Evolutionary conservation across 768 basidiomycete genomes (phyloP), one percentile per base, ranked within the genome.

Genomic region (Cystofilobasidium ferigula): DNA sequence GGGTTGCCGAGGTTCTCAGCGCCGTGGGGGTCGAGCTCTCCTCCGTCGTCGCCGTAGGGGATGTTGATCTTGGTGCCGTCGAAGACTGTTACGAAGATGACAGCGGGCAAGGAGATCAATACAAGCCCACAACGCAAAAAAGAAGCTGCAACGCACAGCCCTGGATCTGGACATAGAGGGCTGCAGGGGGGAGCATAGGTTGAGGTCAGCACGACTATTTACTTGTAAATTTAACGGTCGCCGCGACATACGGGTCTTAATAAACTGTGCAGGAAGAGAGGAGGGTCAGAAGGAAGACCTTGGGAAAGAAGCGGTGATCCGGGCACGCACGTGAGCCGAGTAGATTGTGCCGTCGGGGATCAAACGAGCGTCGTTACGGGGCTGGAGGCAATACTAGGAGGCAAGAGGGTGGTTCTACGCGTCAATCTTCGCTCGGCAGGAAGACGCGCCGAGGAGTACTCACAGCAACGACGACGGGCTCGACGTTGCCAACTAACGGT

Each of bases 1-100:
- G 76, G 76, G 73, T 77, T 78, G 62, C 76, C 76, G 57, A 72
- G 61, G 69, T 75, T 74, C 62, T 76, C 76, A 47, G 74, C 67
- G 3, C 78, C 79, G 72, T 80, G 79, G 26, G 79, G 79, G 70
- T 80, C 79, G 35, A 80, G 74, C 71, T 79, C 79, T 61, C 79
- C 79, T 68, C 79, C 79, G n/a, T 69, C 70, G 58, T 80, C 79
- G 53, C 75, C 76, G 28, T 67, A 45, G 6, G 71, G 71, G 68
- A 80, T 76, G 74, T 80, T 79, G 69, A 80, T 70, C 69, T 73
- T 76, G 45, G 78, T 79, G 42, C 78, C 74, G 69, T 79, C 78
- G 45, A 73, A 86, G 63, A 81, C 77, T 59, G 57, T 51, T 7
- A n/a, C 9, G 4, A 8, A 1, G 22, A 14, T n/a, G 30, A 34